Conservation (phyloP, 768 basidiomycete species). For the Boletellus ananiceps region DNA sequence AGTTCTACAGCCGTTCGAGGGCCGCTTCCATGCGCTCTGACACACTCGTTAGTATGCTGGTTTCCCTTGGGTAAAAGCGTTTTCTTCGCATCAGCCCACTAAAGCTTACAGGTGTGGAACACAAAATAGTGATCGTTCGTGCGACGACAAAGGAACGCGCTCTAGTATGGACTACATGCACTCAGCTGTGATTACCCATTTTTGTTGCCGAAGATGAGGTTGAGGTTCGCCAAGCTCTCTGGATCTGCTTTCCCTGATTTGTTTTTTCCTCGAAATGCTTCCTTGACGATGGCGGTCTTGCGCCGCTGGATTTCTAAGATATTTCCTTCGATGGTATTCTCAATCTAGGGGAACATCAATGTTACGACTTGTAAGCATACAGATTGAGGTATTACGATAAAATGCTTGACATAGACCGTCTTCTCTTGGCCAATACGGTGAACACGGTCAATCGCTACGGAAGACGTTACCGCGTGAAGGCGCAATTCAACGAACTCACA, state of each 20-base stretch:
- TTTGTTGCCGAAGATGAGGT: conserved; percentile 29
- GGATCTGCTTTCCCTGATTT: conserved; percentile 47
- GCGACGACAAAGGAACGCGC: too few relatives aligned
- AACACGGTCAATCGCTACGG: conserved; percentile 79
- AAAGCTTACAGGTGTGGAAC: too few relatives aligned
- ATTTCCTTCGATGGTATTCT: conserved; percentile 73
- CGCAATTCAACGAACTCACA: neutral
- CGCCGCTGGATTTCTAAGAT: conserved; percentile 80
- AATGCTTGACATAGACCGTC: conserved; percentile 79
- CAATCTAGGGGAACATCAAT: conserved; percentile 40
- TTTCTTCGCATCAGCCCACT: too few relatives aligned
- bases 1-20: too few relatives aligned
- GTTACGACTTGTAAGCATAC: neutral
- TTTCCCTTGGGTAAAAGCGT: too few relatives aligned
- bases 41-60: too few relatives aligned
- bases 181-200: too few relatives aligned
- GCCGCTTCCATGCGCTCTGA: too few relatives aligned
- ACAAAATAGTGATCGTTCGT: conserved; percentile 13
- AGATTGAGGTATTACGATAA: conserved; percentile 48
- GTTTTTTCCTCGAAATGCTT: conserved; percentile 64
- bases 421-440: conserved; percentile 82
- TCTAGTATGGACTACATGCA: too few relatives aligned
- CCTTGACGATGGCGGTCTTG: conserved; percentile 83
- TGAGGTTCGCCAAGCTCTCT: conserved; percentile 77
- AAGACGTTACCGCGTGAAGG: conserved; percentile 4